These are phyloP conservation scores for Xylariaceae sp. DNA, from an alignment of 2,329 filamentous ascomycete genomes.

Conservation along the genomic window DNA sequence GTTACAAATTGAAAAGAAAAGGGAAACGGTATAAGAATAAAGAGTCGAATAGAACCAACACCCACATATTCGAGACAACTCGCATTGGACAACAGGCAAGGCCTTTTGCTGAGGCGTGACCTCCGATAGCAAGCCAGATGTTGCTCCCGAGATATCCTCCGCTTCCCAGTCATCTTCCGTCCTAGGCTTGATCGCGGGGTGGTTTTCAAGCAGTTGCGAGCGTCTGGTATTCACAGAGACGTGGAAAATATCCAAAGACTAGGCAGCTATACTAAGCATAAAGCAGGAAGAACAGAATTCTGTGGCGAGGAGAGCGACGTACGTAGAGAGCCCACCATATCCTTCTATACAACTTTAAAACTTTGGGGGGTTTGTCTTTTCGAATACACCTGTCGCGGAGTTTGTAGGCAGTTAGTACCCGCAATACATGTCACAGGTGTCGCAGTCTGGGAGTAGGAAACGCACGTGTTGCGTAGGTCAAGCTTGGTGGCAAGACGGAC, in stretches of 20 bases:
- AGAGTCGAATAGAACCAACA: background rate
- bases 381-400: background rate
- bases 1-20: background rate
- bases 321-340: background rate
- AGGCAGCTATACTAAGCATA: background rate
- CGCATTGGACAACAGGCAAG: background rate
- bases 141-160: background rate
- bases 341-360: background rate
- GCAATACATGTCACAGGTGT: background rate
- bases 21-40: background rate
- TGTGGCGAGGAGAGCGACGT: background rate
- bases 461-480: background rate
- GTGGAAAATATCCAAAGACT: background rate
- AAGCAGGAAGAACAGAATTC: background rate
- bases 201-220: background rate
- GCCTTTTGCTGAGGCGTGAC: background rate
- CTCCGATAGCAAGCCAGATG: background rate
- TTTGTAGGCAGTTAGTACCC: background rate
- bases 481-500: background rate
- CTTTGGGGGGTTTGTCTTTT: background rate
- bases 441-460: background rate
- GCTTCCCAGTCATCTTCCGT: background rate
- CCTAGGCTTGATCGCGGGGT: background rate
- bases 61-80: background rate
- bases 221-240: background rate